These are phyloP conservation scores for Marasmius tenuissimus DNA, from an alignment of 1,284 basidiomycete species.

Conservation along the genomic window DNA sequence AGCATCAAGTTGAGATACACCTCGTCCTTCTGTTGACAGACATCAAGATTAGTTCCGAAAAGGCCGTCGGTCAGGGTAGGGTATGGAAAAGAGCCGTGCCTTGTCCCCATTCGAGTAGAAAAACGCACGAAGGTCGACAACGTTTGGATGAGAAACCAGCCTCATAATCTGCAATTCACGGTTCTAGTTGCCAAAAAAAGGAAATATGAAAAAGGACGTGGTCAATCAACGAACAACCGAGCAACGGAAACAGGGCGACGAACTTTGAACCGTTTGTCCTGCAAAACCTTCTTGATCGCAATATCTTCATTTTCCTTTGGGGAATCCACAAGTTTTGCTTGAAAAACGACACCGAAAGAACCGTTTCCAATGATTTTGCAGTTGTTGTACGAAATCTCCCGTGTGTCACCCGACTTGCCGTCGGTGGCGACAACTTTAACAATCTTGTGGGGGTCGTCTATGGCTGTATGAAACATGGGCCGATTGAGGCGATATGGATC, in stretches of 20 bases:
- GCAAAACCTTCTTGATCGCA: constrained; percentile 99
- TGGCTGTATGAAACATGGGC: constrained; percentile 47
- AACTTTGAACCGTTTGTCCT: constrained; percentile 99
- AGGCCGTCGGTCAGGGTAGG: constrained; percentile 10
- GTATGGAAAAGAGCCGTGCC: constrained; percentile 46
- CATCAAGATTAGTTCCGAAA: constrained; percentile 16
- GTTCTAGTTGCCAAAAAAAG: constrained; percentile 60
- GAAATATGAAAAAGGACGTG: constrained; percentile 3
- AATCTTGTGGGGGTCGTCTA: constrained; percentile 94
- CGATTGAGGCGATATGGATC: constrained; percentile 34
- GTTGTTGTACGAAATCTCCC: constrained; percentile 92
- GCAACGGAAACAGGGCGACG: constrained; percentile 20
- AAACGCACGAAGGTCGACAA: constrained; percentile 96
- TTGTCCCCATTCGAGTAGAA: constrained; percentile 99
- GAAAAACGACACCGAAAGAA: constrained; percentile 98
- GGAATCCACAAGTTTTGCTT: constrained; percentile 70
- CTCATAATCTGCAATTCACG: constrained; percentile 99
- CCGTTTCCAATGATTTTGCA: constrained; percentile 99
- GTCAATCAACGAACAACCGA: constrained; percentile 20
- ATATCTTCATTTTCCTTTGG: constrained; percentile 79
- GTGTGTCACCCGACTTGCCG: constrained; percentile 89
- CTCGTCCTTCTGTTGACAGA: constrained; percentile 86
- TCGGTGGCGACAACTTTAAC: constrained; percentile 94
- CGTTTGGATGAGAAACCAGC: constrained; percentile 96
- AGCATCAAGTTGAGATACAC: constrained; percentile 99